A percentile compares a stretch with the other conserved stretches of the same genome.
phyloP scores from a whole-genome alignment of 2,329 filamentous ascomycete genomes.

The Penicillium capsulatum region DNA sequence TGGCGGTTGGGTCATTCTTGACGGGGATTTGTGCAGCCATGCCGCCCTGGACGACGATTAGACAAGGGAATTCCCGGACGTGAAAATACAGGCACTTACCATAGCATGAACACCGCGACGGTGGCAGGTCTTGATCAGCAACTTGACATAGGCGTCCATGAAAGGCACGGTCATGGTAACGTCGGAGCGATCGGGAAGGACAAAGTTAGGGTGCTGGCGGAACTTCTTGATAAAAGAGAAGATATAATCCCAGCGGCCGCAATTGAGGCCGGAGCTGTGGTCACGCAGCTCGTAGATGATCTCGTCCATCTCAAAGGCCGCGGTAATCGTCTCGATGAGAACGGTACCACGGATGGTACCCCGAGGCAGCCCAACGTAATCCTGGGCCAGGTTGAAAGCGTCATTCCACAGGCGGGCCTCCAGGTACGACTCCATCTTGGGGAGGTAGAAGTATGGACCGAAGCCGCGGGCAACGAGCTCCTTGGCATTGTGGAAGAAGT shows the following conservation, averaged over 20 bases:
- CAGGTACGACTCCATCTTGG: slow-evolving; percentile 97
- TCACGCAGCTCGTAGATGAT: slow-evolving; percentile 99
- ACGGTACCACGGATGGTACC: slow-evolving; percentile 94
- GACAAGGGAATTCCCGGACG: neutral
- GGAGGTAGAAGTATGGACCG: slow-evolving; percentile 96
- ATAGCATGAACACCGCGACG: slow-evolving; percentile 96
- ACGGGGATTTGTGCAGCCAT: slow-evolving; percentile 99
- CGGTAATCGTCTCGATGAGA: slow-evolving; percentile 94
- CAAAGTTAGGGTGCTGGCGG: slow-evolving; percentile 87
- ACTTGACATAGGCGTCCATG: slow-evolving; percentile 95
- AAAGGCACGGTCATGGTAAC: slow-evolving; percentile 99
- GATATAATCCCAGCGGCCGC: slow-evolving; percentile 99
- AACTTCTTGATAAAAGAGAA: slow-evolving; percentile 99
- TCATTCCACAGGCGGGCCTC: slow-evolving; percentile 98
- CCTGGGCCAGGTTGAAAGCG: slow-evolving; percentile 91
- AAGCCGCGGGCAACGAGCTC: slow-evolving; percentile 78
- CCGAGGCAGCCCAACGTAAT: slow-evolving; percentile 81
- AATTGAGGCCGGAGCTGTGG: slow-evolving; percentile 94
- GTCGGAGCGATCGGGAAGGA: slow-evolving; percentile 82
- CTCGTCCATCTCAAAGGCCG: slow-evolving; percentile 99
- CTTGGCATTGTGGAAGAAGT: slow-evolving; percentile 97
- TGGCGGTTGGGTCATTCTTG: slow-evolving; percentile 86
- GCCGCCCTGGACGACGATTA: slow-evolving; percentile 54
- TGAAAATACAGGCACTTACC: slow-evolving; percentile 38
- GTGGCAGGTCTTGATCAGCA: slow-evolving; percentile 98